Base-by-base conservation (phyloP, 1,284 basidiomycete genomes). In the Ustilago hordei region DNA sequence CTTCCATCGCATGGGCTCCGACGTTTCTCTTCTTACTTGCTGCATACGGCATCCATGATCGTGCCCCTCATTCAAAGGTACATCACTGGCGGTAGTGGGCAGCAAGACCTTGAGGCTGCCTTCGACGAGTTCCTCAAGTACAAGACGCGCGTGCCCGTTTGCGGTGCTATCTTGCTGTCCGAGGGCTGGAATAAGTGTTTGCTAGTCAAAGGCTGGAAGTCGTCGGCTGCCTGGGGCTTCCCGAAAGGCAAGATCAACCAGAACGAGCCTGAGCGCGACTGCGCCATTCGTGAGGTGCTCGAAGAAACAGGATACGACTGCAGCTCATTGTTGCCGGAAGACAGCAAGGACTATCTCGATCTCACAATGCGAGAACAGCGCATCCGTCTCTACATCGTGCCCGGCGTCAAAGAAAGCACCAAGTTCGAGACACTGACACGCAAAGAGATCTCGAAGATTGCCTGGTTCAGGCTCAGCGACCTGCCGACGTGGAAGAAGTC, bases 161-260 rank as follows among this genome's bases (percentile, higher is more conserved):
- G 97, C 82, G 97, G 97, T 61, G 95, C 93, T 19, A 98, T 99
- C 81, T 92, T 99, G 90, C 89, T 99, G 77, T 95, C 95, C 81
- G 90, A 92, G 72, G 90, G 90, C 36, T 94, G 93, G 91, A 94
- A 96, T 86, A 98, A 84, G 75, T 83, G 81, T 48, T 62, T 85
- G 8, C 63, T 86, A 28, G 85, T 99, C 58, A 96, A 98, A 86
- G 97, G 97, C 5, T 99, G 94, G 94, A 98, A 98, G 87, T 91
- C 93, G 28, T 94, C 92, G 31, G 93, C 96, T 6, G 93, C 95
- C 5, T 99, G 97, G 97, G 93, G 94, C 34, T 99, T 99, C 87
- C 97, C 97, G 1, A 95, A 97, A 86, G 97, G 97, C 59, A 99
- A 99, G 88, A 99, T 99, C 87, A 99, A 99, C 83, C 92, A 96